Base-by-base conservation (phyloP, 164 flowering plant species). In the Hamamelis virginiana region DNA sequence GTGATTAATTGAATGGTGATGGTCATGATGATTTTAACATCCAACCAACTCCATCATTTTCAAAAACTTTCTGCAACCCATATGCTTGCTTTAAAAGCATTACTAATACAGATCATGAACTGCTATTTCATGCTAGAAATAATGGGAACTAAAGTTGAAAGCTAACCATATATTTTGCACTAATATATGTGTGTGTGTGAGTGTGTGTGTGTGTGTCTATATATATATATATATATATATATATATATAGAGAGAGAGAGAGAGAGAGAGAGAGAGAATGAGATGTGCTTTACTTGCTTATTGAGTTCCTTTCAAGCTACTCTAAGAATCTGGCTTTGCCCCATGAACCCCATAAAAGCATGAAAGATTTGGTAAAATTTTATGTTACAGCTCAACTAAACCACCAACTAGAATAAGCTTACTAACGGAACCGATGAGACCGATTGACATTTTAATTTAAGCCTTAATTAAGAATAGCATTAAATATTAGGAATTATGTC, bases 221-320 rank as follows among this genome's bases (percentile, higher is more conserved):
- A n/a, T n/a, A n/a, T n/a, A n/a, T n/a, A n/a, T n/a, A n/a, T n/a
- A n/a, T n/a, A n/a, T n/a, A n/a, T n/a, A n/a, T n/a, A n/a, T n/a
- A n/a, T n/a, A n/a, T n/a, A n/a, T n/a, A n/a, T n/a, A n/a, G n/a
- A n/a, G n/a, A n/a, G n/a, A n/a, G n/a, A n/a, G n/a, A n/a, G n/a
- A n/a, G n/a, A n/a, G n/a, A n/a, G n/a, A n/a, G n/a, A n/a, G n/a
- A n/a, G n/a, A n/a, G n/a, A n/a, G n/a, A n/a, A n/a, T n/a, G n/a
- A n/a, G n/a, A n/a, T 33, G 41, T 33, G 41, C 41, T 33, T 33
- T 2, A 33, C 6, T 33, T 33, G 41, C 41, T 33, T 2, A 33
- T 33, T 33, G 63, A 45, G 59, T 74, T 63, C 28, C 76, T 74
- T 74, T 58, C 27, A 74, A 74, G 76, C 69, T 63, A 74, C 72